phyloP scores from a whole-genome alignment of 768 basidiomycete genomes.

The Mycena sanguinolenta region DNA sequence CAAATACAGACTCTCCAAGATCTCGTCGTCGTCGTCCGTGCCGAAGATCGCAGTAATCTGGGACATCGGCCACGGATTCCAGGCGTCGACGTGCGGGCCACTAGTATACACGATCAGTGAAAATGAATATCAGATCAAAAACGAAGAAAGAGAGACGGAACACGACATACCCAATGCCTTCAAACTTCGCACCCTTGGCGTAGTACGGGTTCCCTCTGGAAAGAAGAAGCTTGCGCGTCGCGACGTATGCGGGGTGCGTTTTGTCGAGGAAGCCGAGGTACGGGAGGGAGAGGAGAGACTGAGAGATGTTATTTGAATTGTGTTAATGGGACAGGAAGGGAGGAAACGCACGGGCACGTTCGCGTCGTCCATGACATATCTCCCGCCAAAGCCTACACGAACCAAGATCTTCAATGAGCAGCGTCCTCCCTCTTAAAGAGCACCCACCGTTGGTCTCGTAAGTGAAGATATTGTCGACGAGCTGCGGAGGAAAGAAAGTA shows the following conservation, averaged over 20 bases:
- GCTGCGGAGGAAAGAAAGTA: constrained; percentile 46
- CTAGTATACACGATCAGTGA: too few relatives aligned
- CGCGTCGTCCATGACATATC: constrained; percentile 88
- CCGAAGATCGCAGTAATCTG: constrained; percentile 82
- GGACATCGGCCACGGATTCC: constrained; percentile 90
- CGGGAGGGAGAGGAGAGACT: constrained; percentile 85
- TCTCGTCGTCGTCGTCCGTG: constrained; percentile 79
- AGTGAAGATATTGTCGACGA: constrained; percentile 76
- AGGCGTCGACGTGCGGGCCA: constrained; percentile 54
- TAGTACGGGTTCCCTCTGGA: constrained; percentile 81
- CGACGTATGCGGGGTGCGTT: constrained; percentile 67
- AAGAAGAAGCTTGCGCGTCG: constrained; percentile 73
- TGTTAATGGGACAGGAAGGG: background rate
- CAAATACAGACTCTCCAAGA: constrained; percentile 69
- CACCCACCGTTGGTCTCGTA: constrained; percentile 75
- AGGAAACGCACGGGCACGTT: constrained; percentile 77
- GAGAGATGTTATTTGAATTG: background rate
- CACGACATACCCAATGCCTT: constrained; percentile 71
- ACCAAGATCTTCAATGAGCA: too few relatives aligned
- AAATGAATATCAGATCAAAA: background rate
- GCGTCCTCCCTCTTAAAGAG: too few relatives aligned
- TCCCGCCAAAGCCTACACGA: constrained; percentile 63
- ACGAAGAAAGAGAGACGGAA: background rate
- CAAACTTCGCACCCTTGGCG: constrained; percentile 71
- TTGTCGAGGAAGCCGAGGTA: constrained; percentile 84